Conservation (phyloP, 2,329 filamentous ascomycete species). For the Alternaria sp. region DNA sequence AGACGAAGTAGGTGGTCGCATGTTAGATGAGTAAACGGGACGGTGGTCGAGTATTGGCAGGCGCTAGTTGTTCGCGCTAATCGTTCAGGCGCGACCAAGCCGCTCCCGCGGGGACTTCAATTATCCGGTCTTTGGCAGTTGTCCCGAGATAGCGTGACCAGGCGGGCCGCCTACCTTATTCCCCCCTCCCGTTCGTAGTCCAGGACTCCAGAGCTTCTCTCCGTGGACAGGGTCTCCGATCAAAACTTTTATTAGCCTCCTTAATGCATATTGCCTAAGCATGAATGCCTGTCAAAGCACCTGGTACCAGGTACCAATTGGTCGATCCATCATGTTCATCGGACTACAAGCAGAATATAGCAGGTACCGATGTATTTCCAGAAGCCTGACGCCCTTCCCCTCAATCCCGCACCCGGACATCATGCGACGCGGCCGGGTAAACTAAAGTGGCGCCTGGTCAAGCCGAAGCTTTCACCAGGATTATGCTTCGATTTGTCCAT, state of each 20-base stretch:
- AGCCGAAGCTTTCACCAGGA: background rate
- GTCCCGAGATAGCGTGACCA: conserved; percentile 6
- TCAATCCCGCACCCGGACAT: background rate
- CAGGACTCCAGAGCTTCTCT: background rate
- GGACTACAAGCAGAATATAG: conserved; percentile 9
- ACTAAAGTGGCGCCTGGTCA: background rate
- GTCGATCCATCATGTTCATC: conserved; percentile 6
- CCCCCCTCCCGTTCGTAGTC: conserved; percentile 8
- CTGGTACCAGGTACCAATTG: background rate
- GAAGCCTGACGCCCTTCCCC: conserved; percentile 1
- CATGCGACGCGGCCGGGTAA: conserved; percentile 13
- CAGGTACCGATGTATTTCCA: background rate
- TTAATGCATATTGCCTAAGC: background rate
- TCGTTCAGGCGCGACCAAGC: background rate
- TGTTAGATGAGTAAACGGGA: conserved; percentile 7
- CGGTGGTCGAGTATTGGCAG: background rate
- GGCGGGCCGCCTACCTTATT: conserved; percentile 9
- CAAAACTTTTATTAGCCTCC: background rate
- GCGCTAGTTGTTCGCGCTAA: conserved; percentile 10
- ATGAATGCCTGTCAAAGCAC: background rate
- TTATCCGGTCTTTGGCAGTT: conserved; percentile 12
- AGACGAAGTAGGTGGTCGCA: conserved; percentile 6
- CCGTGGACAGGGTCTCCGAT: conserved; percentile 1
- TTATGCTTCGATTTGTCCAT: background rate
- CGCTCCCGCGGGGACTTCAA: conserved; percentile 11